phyloP scores from a whole-genome alignment of 2,329 filamentous ascomycete species.

The Torrubiellomyces zombiae region DNA sequence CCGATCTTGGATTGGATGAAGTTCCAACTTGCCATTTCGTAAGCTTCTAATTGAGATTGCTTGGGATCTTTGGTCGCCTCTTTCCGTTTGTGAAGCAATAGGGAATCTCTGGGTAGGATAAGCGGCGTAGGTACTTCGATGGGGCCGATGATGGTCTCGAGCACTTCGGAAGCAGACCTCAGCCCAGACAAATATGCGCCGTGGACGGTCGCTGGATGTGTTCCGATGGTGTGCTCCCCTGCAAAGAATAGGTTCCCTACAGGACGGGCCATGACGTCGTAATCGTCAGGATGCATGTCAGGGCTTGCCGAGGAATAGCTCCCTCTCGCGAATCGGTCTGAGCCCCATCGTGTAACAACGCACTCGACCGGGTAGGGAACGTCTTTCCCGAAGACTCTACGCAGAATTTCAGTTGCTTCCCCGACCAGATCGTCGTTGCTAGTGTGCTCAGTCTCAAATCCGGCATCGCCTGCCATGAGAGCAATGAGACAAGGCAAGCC shows the following conservation, averaged over 20 bases:
- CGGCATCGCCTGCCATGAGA: slow-evolving; percentile 90
- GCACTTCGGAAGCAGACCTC: slow-evolving; percentile 71
- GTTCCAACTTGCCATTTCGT: slow-evolving; percentile 36
- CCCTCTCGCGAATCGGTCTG: slow-evolving; percentile 78
- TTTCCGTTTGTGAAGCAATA: slow-evolving; percentile 39
- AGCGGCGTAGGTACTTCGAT: slow-evolving; percentile 64
- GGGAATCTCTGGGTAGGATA: slow-evolving; percentile 45
- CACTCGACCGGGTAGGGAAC: slow-evolving; percentile 72
- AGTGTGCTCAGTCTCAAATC: slow-evolving; percentile 67
- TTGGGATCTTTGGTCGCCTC: slow-evolving; percentile 28
- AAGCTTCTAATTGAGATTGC: slow-evolving; percentile 36
- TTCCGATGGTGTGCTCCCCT: slow-evolving; percentile 89
- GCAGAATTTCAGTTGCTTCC: slow-evolving; percentile 67
- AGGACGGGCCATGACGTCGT: slow-evolving; percentile 73
- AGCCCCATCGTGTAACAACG: slow-evolving; percentile 83
- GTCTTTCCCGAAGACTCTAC: slow-evolving; percentile 52
- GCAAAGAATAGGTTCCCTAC: slow-evolving; percentile 88
- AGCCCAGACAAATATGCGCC: slow-evolving; percentile 90
- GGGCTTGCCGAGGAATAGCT: slow-evolving; percentile 92
- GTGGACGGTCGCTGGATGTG: slow-evolving; percentile 91
- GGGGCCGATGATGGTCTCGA: slow-evolving; percentile 65
- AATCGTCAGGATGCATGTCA: slow-evolving; percentile 68
- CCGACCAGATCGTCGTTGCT: slow-evolving; percentile 59
- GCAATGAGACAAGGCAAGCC: slow-evolving; percentile 79
- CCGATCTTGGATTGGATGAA: slow-evolving; percentile 45